phyloP scores from a whole-genome alignment of 352 stramenopile genomes.

The Thalassiosira hispida region DNA sequence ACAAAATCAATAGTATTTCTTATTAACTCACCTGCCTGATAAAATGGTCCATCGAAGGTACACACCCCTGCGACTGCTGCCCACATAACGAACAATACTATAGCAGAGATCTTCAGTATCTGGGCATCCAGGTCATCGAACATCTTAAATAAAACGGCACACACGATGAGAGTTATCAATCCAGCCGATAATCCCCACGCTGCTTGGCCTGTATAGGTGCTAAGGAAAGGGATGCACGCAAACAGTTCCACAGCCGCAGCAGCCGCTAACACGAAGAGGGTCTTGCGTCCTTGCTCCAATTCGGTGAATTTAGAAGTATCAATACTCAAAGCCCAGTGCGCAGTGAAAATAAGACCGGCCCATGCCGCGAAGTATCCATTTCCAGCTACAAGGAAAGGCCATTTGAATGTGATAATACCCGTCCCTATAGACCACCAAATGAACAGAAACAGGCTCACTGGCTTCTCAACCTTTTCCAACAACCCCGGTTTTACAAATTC shows the following conservation, averaged over 20 bases:
- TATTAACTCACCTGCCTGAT: constrained; percentile 24
- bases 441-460: constrained; percentile 30
- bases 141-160: constrained; percentile 21
- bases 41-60: constrained; percentile 38
- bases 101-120: constrained; percentile 26
- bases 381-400: constrained; percentile 20
- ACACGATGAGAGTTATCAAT: constrained; percentile 20
- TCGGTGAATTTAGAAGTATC: constrained; percentile 34
- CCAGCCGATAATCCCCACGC: constrained; percentile 31
- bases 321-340: constrained; percentile 41
- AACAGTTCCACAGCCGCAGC: constrained; percentile 20
- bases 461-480: constrained; percentile 42
- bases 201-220: constrained; percentile 6
- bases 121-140: constrained; percentile 11
- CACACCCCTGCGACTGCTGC: constrained; percentile 18
- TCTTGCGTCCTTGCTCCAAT: constrained; percentile 18
- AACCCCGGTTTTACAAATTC: constrained; percentile 42
- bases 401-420: constrained; percentile 41
- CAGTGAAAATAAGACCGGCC: constrained; percentile 36
- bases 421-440: constrained; percentile 45
- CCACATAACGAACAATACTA: constrained; percentile 28
- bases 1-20: not conserved
- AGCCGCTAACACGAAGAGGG: constrained; percentile 13
- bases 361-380: constrained; percentile 48
- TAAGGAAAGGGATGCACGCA: constrained; percentile 21